Percentiles rank a stretch among this genome's conserved stretches.
These are phyloP conservation scores for Fusarium tjaetaba DNA, from an alignment of 2,329 filamentous ascomycete species.

Conservation along the genomic window DNA sequence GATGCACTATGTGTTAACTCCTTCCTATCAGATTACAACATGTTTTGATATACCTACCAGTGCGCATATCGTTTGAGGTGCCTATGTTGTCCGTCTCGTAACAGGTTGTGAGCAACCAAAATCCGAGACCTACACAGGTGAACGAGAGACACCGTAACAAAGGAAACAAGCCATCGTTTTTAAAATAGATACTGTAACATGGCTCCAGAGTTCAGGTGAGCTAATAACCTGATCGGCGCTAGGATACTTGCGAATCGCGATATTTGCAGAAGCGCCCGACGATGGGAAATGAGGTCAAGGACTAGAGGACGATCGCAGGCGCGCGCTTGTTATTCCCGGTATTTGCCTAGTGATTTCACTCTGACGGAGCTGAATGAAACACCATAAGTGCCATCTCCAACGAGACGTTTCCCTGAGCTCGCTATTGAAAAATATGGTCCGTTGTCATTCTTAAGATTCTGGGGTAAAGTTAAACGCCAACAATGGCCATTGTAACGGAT, in stretches of 20 bases:
- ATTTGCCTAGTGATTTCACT: background rate
- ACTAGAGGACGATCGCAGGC: background rate
- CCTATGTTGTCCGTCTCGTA: background rate
- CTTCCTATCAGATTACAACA: background rate
- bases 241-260: conserved; percentile 9
- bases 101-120: background rate
- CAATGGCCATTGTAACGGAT: background rate
- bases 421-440: background rate
- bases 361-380: background rate
- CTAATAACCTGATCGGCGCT: conserved; percentile 20
- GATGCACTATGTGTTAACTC: no score
- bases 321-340: conserved; percentile 16
- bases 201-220: conserved; percentile 1
- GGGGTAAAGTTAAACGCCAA: conserved; percentile 9
- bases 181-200: background rate
- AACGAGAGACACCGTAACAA: background rate
- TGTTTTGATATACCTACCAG: background rate
- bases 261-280: conserved; percentile 1
- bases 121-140: background rate
- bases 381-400: background rate
- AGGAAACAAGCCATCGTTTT: background rate
- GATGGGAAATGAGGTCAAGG: conserved; percentile 15
- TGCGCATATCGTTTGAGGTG: background rate
- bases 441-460: background rate
- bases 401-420: background rate